Evolutionary conservation across 345 rosid genomes (phyloP), one percentile per base, ranked within the genome.

Genomic region (Salix arbutifolia): DNA sequence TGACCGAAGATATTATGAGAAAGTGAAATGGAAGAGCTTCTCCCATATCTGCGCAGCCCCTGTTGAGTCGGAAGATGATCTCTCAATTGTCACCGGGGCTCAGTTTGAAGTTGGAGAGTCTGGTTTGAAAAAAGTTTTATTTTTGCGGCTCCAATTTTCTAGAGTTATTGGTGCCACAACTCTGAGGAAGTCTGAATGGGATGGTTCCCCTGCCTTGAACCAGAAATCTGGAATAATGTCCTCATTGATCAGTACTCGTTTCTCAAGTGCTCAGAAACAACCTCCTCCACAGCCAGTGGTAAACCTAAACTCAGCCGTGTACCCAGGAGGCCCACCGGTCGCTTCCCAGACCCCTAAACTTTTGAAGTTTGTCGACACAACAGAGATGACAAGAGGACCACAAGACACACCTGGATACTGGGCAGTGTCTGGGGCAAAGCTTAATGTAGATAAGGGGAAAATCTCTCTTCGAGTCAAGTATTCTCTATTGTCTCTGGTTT

Each of bases 291-390:
- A 96, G 48, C 92, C 89, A 21, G 95, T 91, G 65, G 92, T 93
- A 77, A 91, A 88, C 77, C 88, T 96, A 87, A 96, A 94, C 82
- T 94, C 98, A 0, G 97, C 98, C 1, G 87, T 96, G 21, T 94
- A 94, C 75, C 97, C 97, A 0, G 99, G 99, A 0, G 97, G 99
- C 14, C 99, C 99, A 23, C 99, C 99, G 0, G 92, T 88, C 28
- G 91, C 98, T 0, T 86, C 86, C 5, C 99, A 88, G 86, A 91
- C 97, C 8, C 90, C 98, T 0, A 96, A 89, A 84, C 96, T 91
- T 76, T 81, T 96, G 78, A 96, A 89, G 86, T 88, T 89, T 73
- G 96, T 94, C 8, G 99, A 96, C 84, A 89, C 97, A 21, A 87
- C 93, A 0, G 99, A 94, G 87, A 88, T 94, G 94, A 78, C 90